A percentile compares a stretch with the other conserved stretches of the same genome.
Conservation (phyloP, 768 basidiomycete species). For the Lactifluus subvellereus region DNA sequence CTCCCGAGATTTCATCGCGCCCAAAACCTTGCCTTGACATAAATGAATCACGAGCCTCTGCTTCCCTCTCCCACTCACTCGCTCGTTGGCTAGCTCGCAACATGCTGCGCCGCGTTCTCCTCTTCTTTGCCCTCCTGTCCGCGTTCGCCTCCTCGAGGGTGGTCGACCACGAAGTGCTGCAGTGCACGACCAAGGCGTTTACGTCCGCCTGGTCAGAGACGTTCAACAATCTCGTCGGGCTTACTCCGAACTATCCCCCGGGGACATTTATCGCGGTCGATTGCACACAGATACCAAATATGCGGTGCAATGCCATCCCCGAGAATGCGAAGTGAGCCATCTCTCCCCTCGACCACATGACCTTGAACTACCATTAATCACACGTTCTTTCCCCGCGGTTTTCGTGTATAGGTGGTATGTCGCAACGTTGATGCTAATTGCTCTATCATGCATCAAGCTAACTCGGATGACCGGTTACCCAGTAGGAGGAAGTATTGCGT, state of each 20-base stretch:
- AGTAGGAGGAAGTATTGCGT: constrained; percentile 21
- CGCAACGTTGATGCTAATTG: not conserved
- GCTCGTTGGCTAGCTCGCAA: not conserved
- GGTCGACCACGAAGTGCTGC: constrained; percentile 15
- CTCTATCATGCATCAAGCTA: not conserved
- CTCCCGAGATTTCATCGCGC: not conserved
- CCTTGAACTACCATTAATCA: not conserved
- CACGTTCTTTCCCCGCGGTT: not conserved
- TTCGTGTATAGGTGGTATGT: constrained; percentile 13
- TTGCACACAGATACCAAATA: constrained; percentile 10
- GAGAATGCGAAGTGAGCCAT: constrained; percentile 8
- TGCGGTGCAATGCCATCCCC: constrained; percentile 12
- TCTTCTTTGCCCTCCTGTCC: not conserved
- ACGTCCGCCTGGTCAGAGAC: constrained; percentile 16
- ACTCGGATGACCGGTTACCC: not conserved
- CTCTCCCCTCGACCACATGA: not conserved
- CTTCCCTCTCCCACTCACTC: not conserved
- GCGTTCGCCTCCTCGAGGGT: not conserved
- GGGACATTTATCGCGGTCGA: constrained; percentile 18
- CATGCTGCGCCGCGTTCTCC: constrained; percentile 1
- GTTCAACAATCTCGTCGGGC: constrained; percentile 13
- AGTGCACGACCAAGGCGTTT: constrained; percentile 21
- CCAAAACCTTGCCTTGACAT: not conserved
- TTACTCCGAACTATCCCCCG: constrained; percentile 13
- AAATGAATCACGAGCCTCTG: not conserved